A percentile compares a stretch with the other conserved stretches of the same genome.
Conservation (phyloP, 768 basidiomycete species). For the Scleroderma bovista region DNA sequence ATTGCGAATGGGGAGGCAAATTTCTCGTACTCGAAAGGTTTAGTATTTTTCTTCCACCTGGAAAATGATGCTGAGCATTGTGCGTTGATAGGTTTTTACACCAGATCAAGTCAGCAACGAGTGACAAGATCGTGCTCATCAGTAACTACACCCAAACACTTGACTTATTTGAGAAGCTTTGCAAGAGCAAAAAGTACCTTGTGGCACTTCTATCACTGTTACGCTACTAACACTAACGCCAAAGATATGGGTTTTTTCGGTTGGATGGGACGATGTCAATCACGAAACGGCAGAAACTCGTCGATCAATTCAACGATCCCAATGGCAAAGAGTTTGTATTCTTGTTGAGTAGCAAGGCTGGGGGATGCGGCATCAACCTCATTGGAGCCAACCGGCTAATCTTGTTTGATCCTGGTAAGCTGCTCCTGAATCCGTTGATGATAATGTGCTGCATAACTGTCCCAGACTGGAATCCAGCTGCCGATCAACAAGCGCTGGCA, state of each 20-base stretch:
- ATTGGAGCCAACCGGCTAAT: conserved; percentile 96
- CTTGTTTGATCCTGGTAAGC: conserved; percentile 84
- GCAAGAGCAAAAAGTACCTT: conserved; percentile 74
- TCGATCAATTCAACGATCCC: conserved; percentile 94
- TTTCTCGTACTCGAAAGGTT: conserved; percentile 91
- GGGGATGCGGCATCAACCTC: conserved; percentile 94
- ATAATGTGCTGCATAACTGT: neutral
- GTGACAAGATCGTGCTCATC: conserved; percentile 94
- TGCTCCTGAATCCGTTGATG: neutral
- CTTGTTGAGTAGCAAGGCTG: conserved; percentile 90
- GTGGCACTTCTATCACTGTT: neutral
- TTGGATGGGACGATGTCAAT: conserved; percentile 95
- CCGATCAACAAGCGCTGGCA: conserved; percentile 96
- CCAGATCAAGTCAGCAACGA: conserved; percentile 73
- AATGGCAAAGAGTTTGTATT: conserved; percentile 92
- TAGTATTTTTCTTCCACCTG: conserved; percentile 7
- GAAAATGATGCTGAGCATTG: neutral
- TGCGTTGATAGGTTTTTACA: conserved; percentile 65
- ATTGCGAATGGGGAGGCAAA: conserved; percentile 86
- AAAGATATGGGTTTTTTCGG: conserved; percentile 83
- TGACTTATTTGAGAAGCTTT: conserved; percentile 87
- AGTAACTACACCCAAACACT: conserved; percentile 96
- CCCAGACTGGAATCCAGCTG: conserved; percentile 97
- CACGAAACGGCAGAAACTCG: conserved; percentile 88
- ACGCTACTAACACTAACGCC: neutral